Base-by-base conservation (phyloP, 2,329 filamentous ascomycete genomes). In the Monosporascus sp. region DNA sequence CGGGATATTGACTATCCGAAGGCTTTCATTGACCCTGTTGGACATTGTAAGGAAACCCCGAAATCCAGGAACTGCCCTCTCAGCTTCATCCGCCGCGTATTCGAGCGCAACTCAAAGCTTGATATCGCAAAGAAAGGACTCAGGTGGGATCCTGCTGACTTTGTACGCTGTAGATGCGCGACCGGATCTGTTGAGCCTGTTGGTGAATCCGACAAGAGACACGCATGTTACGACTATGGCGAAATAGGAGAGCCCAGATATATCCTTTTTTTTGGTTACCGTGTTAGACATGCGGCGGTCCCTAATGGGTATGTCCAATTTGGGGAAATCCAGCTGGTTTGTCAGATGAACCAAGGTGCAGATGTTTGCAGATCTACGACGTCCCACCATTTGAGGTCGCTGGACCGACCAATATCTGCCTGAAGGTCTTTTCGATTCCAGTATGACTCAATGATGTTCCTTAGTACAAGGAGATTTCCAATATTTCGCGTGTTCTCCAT, bases 401-500 rank as follows among this genome's bases (percentile, higher is more conserved):
- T 56, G 17, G 59, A 46, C 27, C 57, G 60, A 45, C 66, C 65
- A 47, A 54, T 66, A 49, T 72, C 69, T 5, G 64, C 65, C 24
- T 65, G 60, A 17, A 78, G 65, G 56, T 78, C 75, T 54, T 70
- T 67, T 50, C 72, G 72, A 59, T 75, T 77, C 76, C 75, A 78
- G 40, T 74, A 70, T 1, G 65, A 65, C 58, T 77, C 71, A 40
- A 78, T 72, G 19, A 78, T 67, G 35, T 65, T 66, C 26, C 71
- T 68, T 56, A 78, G 65, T 44, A 76, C 73, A 37, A 68, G 67
- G 16, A 77, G 66, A 54, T 78, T 78, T 2, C 75, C 74, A 48
- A 78, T 76, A 22, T 69, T 69, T 49, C 75, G 68, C 54, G 67
- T 68, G 31, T 67, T 61, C 14, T 72, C 71, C 70, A 77, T 77